Evolutionary conservation across 768 basidiomycete genomes (phyloP).

Genomic region (Leucocoprinus birnbaumii): DNA sequence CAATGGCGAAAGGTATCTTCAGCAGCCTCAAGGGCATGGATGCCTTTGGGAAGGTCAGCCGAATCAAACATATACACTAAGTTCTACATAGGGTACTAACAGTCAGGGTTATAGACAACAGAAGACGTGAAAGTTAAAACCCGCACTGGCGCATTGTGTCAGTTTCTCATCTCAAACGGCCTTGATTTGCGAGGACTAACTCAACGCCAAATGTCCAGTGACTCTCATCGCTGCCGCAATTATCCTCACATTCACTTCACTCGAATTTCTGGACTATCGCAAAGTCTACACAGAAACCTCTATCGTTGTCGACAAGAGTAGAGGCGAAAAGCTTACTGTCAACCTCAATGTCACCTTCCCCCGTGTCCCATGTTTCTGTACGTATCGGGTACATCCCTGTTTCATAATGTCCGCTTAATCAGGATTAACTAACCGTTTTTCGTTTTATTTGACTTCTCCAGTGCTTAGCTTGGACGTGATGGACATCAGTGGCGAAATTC

Average conservation of each 20-base stretch:
- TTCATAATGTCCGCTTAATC: too few relatives aligned
- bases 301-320: constrained; percentile 89
- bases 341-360: constrained; percentile 94
- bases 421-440: background rate
- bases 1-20: constrained; percentile 78
- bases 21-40: constrained; percentile 86
- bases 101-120: constrained; percentile 64
- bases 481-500: constrained; percentile 97
- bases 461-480: constrained; percentile 96
- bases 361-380: constrained; percentile 94
- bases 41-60: constrained; percentile 95
- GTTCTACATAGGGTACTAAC: constrained; percentile 12
- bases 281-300: constrained; percentile 85
- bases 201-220: constrained; percentile 45
- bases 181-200: background rate
- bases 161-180: constrained; percentile 24
- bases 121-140: constrained; percentile 99
- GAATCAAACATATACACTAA: background rate
- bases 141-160: constrained; percentile 86
- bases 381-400: constrained; percentile 30
- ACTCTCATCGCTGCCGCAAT: constrained; percentile 90
- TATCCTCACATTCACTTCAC: constrained; percentile 85
- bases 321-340: constrained; percentile 93
- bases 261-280: constrained; percentile 97
- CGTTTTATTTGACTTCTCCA: constrained; percentile 29